Evolutionary conservation across 73 alveolate species (phyloP), one percentile per base, ranked within the genome.

Genomic region (Uronychia setigera): DNA sequence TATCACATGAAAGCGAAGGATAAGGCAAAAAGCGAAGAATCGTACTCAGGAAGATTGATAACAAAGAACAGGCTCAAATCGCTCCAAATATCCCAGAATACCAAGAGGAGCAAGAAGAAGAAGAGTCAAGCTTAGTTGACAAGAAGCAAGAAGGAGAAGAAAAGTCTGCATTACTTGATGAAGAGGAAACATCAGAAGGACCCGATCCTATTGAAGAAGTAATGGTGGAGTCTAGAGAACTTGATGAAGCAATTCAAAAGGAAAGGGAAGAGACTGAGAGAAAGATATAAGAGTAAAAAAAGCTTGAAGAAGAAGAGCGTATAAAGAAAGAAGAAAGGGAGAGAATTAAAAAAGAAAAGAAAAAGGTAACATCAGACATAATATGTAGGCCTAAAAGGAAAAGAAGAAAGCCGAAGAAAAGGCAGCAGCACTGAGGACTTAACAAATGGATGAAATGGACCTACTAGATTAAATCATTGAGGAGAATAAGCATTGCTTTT

Each of bases 1-100:
- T 29, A 1, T 9, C 28, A 1, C 81, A 81, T 81, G 88, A 58
- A 32, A 58, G 76, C 28, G 31, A 32, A 60, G 86, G 77, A 27
- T 1, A 14, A 60, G 88, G 77, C 5, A 33, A 14, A 0, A 58
- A 81, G 88, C 58, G 81, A 76, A 28, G 59, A 31, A 31, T 76
- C n/a, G 31, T 30, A 26, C 27, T 76, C 32, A 5, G 58, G 1
- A 26, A 13, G 5, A 26, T 29, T 9, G 59, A 76, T 25, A 5
- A 26, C 1, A 27, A 28, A 11, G 28, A 28, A 27, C 59, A 28
- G 9, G 58, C 19, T 30, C 46, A 29, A 28, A 32, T 76, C 30
- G 32, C n/a, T n/a, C n/a, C 25, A 31, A 30, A 28, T 28, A 76
- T 26, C 1, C 19, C 32, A 5, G 27, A 76, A 27, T 30, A 26